Evolutionary conservation across 228 moss, liverwort and hornwort genomes (phyloP), one percentile per base, ranked within the genome.

Genomic region (Sphagnum fallax): DNA sequence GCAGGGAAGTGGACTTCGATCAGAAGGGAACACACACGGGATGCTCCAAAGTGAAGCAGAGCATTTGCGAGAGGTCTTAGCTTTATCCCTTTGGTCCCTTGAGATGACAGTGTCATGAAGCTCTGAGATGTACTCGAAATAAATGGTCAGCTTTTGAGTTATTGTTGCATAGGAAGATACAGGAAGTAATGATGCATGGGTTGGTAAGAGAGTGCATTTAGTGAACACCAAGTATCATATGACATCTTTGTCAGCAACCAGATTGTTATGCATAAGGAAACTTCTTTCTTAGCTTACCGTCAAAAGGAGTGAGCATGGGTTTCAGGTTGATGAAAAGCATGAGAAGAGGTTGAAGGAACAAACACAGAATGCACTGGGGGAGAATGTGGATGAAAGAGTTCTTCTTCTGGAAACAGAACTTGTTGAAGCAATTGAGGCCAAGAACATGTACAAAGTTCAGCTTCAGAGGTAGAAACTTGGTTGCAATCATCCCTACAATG

Each of bases 381-480:
- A 84, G 51, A 78, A 86, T 70, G 74, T 92, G 70, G 80, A 88
- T 76, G 94, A 95, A 76, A 83, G 71, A 76, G 80, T 92, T 66
- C 73, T 85, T 65, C 69, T 78, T 72, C 73, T 95, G 66, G 92
- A 95, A 83, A 95, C 92, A 62, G 94, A 95, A 77, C 75, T 95
- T 70, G 72, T 91, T 60, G 91, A 95, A 76, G 92, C 92, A 52
- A 59, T 80, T 75, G 94, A 95, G 78, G 83, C 92, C 16, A 95
- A 84, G 73, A 78, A 83, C 55, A 95, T 95, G 94, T 95, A 95
- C 78, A 95, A 95, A 79, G 70, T 58, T 61, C 94, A 95, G 76
- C 82, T 95, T 62, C 81, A 87, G 58, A 92, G 83, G 94, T 95
- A 80, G 59, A 32, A 32, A 15, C 10, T 9, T 62, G n/a, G 62